phyloP scores from a whole-genome alignment of 495 filamentous ascomycete genomes.

The Aspergillus campestris region DNA sequence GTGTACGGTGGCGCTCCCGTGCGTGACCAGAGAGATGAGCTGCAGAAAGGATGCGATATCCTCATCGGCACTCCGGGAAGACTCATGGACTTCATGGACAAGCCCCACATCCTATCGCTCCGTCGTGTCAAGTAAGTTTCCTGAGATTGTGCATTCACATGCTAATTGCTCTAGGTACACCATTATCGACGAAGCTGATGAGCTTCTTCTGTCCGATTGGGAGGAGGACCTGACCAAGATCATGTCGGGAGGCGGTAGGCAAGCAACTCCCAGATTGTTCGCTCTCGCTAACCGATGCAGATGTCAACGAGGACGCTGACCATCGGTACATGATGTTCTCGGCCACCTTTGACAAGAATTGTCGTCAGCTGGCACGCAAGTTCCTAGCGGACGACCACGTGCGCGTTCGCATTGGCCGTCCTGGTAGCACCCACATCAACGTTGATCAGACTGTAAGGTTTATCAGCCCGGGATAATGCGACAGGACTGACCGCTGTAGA shows the following conservation, averaged over 20 bases:
- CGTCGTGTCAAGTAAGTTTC: conserved; percentile 59
- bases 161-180: conserved; percentile 47
- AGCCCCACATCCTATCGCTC: conserved; percentile 58
- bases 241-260: conserved; percentile 67
- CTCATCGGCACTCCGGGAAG: conserved; percentile 84
- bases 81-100: conserved; percentile 70
- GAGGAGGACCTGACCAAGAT: conserved; percentile 58
- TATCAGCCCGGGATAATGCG: background rate
- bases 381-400: conserved; percentile 65
- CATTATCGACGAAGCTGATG: conserved; percentile 92
- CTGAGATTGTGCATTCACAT: conserved; percentile 4
- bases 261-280: conserved; percentile 3
- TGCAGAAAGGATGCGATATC: conserved; percentile 80
- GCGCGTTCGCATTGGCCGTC: conserved; percentile 74
- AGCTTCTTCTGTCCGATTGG: conserved; percentile 76
- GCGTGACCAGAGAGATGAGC: conserved; percentile 55
- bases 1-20: conserved; percentile 76
- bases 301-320: conserved; percentile 70
- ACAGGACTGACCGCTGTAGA: conserved; percentile 14
- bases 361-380: conserved; percentile 64
- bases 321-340: conserved; percentile 89
- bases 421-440: conserved; percentile 68
- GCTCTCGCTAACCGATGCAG: conserved; percentile 18
- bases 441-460: conserved; percentile 56
- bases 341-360: conserved; percentile 76